Base-by-base conservation (phyloP, 768 basidiomycete species). In the Phaeotremella fagi region DNA sequence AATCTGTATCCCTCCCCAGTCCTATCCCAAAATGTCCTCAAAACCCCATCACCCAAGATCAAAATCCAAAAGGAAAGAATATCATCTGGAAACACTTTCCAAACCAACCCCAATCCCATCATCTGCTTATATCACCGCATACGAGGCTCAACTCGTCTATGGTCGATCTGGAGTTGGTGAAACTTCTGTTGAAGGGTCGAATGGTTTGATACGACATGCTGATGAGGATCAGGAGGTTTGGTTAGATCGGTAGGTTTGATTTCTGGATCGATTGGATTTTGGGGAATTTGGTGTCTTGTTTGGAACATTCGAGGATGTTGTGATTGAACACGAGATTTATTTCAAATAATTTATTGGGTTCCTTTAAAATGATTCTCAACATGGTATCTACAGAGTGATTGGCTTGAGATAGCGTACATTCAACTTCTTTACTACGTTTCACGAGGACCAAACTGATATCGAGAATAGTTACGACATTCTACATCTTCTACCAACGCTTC, bases 191-290 rank as follows among this genome's bases (percentile, higher is more conserved):
- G 23, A 12, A 25, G 29, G 70, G 75, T n/a, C 64, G 68, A 33
- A 33, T 33, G 77, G 69, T 29, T 69, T 80, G 43, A 72, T 80
- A 45, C 53, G 50, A 52, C 76, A 72, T 76, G 66, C 57, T 47
- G 27, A 45, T 54, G 64, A 33, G 33, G 56, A 49, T 55, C 61
- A 59, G 22, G 75, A 68, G 20, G 63, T 87, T 2, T 90, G 85
- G 87, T 81, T 87, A 50, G 88, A 92, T 78, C 84, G 88, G 88
- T 90, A 83, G 58, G 71, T 55, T 28, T 50, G 49, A 28, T 53
- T 61, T 74, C 54, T n/a, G 42, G 31, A 29, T 37, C 18, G 25
- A 44, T 45, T 47, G 28, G 36, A n/a, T 48, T 24, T 26, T 48
- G 50, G 44, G 45, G 33, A 35, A 9, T 9, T 35, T 9, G 33